Percentiles rank a stretch among this genome's conserved stretches.
These are phyloP conservation scores for Nicotiana attenuata DNA, from an alignment of 257 asterid genomes.

Conservation along the genomic window DNA sequence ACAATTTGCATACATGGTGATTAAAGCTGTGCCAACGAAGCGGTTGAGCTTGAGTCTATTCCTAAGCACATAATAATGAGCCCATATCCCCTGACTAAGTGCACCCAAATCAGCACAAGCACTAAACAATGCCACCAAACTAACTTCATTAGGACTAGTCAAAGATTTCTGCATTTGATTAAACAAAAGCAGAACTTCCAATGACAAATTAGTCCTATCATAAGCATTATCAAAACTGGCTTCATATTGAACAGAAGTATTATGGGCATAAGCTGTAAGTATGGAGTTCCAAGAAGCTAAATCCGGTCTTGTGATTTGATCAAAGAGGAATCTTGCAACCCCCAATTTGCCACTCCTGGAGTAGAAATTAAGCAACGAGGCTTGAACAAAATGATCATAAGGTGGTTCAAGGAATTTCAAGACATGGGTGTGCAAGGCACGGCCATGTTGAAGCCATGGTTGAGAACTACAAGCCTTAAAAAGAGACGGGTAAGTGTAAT, in stretches of 20 bases:
- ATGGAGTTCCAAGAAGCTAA: conserved; percentile 50
- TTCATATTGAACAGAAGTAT: conserved; percentile 13
- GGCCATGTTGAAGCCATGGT: conserved; percentile 46
- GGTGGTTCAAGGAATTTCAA: conserved; percentile 52
- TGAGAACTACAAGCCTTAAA: conserved; percentile 57
- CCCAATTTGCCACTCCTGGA: conserved; percentile 49
- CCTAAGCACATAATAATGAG: conserved; percentile 30
- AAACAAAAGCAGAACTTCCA: conserved; percentile 47
- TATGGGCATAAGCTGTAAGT: conserved; percentile 35
- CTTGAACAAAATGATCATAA: conserved; percentile 54
- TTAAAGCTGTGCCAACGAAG: conserved; percentile 38
- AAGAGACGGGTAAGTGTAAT: conserved; percentile 66
- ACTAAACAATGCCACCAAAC: conserved; percentile 30
- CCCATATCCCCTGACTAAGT: conserved; percentile 50
- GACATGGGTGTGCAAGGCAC: conserved; percentile 57
- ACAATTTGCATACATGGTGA: conserved; percentile 52
- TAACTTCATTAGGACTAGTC: conserved; percentile 19
- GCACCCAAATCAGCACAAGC: conserved; percentile 45
- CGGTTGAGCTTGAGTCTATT: conserved; percentile 28
- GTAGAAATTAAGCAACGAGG: conserved; percentile 64
- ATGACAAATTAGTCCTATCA: background rate
- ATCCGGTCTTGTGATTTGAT: conserved; percentile 34
- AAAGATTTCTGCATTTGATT: conserved; percentile 33
- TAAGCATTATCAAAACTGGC: background rate
- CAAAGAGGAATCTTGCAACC: conserved; percentile 38